Percentiles rank a stretch among this genome's conserved stretches.
Conservation (phyloP, 306 rosid species). For the Quercus mongolica region DNA sequence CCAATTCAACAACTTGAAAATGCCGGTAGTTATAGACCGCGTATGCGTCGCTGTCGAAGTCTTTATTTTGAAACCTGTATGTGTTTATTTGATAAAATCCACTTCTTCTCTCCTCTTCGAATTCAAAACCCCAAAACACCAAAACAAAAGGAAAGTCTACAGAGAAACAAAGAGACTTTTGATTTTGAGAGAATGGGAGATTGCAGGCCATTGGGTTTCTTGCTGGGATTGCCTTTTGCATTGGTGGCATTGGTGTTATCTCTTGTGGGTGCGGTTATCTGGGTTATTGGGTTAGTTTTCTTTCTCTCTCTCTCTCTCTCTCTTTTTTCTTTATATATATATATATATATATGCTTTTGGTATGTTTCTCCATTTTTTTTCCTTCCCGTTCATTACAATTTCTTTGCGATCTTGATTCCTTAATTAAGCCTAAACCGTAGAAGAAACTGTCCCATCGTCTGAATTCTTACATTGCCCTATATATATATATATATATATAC, state of each 20-base stretch:
- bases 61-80: background rate
- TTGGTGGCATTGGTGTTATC: slow-evolving; percentile 59
- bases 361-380: background rate
- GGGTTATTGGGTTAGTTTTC: slow-evolving; percentile 64
- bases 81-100: background rate
- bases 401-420: background rate
- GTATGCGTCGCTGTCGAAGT: background rate
- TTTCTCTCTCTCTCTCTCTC: too few relatives aligned
- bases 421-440: background rate
- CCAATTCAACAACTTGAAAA: background rate
- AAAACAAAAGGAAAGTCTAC: background rate
- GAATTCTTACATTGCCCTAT: too few relatives aligned
- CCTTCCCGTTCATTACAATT: background rate
- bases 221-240: slow-evolving; percentile 81
- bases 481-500: background rate
- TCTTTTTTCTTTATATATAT: background rate
- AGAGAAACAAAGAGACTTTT: too few relatives aligned
- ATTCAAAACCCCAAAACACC: background rate
- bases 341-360: too few relatives aligned
- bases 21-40: background rate
- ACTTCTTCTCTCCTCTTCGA: background rate
- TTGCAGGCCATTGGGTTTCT: slow-evolving; percentile 81
- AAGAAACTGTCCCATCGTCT: background rate
- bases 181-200: slow-evolving; percentile 37
- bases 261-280: slow-evolving; percentile 64